Base-by-base conservation (phyloP, 192 early-diverging fungal species). In the Borealophlyctis nickersoniae region DNA sequence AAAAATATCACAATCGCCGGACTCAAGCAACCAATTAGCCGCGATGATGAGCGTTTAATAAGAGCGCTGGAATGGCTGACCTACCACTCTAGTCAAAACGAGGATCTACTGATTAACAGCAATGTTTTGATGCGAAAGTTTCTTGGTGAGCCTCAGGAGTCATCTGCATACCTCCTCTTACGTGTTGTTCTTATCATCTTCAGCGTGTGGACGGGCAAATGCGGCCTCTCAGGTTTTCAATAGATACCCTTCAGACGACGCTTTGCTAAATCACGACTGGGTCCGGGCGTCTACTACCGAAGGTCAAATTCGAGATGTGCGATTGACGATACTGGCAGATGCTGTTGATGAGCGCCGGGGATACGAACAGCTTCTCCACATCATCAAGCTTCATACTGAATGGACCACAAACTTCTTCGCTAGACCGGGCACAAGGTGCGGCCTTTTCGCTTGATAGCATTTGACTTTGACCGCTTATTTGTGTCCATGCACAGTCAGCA, bases 41-140 rank as follows among this genome's bases (percentile, higher is more conserved):
- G 4, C 2, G 19, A 11, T 4, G 71, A 68, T 9, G 49, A 53
- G 16, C 65, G 62, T 24, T 77, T 77, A 52, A 73, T 89, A 29
- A 73, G 75, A 3, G 77, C 82, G 11, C 70, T 89, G n/a, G 84
- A 82, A 52, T 86, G 84, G 81, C 73, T 86, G 5, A 71, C 77
- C 0, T 72, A 71, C 56, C 74, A 75, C 28, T 55, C 65, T n/a
- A 56, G 50, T 23, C 72, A 83, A 35, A 67, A 81, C 56, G 58
- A 65, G 26, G 65, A 82, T 16, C 76, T 77, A 0, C 69, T 87
- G 0, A 52, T 76, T 14, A 69, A 71, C 50, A 56, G 50, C 57
- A 84, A 78, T 63, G 60, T 60, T 23, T 74, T 89, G 4, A 73
- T 79, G 5, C 75, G 88, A 33, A 60, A 64, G 4, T 84, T 82